Conservation (phyloP, 495 filamentous ascomycete species). For the Penicillium mononematosum region DNA sequence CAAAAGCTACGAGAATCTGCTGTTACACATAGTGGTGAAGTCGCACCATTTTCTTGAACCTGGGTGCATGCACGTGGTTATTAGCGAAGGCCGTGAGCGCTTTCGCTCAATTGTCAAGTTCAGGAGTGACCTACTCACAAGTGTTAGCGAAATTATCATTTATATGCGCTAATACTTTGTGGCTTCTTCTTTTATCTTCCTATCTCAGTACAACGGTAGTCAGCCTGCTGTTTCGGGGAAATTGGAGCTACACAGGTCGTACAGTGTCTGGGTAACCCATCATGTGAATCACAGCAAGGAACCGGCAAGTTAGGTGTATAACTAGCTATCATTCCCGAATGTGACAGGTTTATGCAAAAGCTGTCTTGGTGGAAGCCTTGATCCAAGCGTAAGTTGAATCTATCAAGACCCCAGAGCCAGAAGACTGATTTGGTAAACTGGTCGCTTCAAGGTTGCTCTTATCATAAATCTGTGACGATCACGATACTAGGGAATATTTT, state of each 20-base stretch:
- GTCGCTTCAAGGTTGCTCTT: neutral
- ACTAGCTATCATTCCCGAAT: neutral
- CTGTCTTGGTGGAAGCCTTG: neutral
- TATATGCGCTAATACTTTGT: neutral
- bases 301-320: neutral
- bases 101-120: neutral
- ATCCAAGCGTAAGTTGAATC: neutral
- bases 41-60: constrained; percentile 4
- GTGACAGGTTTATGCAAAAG: neutral
- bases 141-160: neutral
- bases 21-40: constrained; percentile 17
- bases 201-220: neutral
- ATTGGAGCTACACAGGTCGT: neutral
- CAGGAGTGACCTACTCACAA: neutral
- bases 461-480: neutral
- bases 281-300: neutral
- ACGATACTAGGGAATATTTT: neutral
- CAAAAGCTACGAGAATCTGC: neutral
- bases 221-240: neutral
- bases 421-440: neutral
- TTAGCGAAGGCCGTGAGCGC: neutral
- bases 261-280: constrained; percentile 16
- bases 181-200: neutral
- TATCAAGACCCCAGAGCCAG: neutral
- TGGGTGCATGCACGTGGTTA: neutral